Conservation (phyloP, 2,329 filamentous ascomycete species). For the Dactylellina cionopaga region DNA sequence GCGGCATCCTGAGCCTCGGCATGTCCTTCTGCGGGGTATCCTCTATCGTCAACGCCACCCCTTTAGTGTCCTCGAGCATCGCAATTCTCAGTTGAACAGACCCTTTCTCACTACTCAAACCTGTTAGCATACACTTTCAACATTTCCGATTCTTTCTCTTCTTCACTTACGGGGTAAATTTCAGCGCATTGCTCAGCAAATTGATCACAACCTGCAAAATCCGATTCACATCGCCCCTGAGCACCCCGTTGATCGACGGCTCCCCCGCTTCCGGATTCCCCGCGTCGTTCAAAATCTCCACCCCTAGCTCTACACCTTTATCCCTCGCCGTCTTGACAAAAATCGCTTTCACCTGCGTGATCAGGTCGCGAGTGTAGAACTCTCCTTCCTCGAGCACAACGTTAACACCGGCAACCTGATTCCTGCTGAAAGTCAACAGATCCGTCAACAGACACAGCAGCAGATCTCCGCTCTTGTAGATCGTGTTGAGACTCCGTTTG, state of each 20-base stretch:
- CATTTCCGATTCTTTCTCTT: no score
- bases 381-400: conserved; percentile 84
- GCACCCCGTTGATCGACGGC: conserved; percentile 39
- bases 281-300: conserved; percentile 67
- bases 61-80: conserved; percentile 41
- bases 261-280: conserved; percentile 30
- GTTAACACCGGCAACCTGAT: conserved; percentile 83
- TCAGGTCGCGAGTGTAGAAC: conserved; percentile 83
- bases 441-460: conserved; percentile 88
- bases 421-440: conserved; percentile 90
- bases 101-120: conserved; percentile 62
- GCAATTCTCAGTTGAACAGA: conserved; percentile 63
- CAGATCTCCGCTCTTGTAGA: conserved; percentile 88
- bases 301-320: conserved; percentile 76
- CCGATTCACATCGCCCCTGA: conserved; percentile 74
- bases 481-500: conserved; percentile 82
- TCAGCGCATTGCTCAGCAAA: conserved; percentile 81
- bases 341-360: conserved; percentile 81
- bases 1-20: conserved; percentile 41
- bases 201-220: conserved; percentile 84
- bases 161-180: conserved; percentile 72
- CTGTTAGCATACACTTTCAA: conserved; percentile 59
- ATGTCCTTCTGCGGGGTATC: conserved; percentile 48
- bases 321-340: conserved; percentile 91
- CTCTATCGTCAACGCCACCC: conserved; percentile 36